Conservation (phyloP, 2,329 filamentous ascomycete genomes). For the Pseudogymnoascus sp. region DNA sequence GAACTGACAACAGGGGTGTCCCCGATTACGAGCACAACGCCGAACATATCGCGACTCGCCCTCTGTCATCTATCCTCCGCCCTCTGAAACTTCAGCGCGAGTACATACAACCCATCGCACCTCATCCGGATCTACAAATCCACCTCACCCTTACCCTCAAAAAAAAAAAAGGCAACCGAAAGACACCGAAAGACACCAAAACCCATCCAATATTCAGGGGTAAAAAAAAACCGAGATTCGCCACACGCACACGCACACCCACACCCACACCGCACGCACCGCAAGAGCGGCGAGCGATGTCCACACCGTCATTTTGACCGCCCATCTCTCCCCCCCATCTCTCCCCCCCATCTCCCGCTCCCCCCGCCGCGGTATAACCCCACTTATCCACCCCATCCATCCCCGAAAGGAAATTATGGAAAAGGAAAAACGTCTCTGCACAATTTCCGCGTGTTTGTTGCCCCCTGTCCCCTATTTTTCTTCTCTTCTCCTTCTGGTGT, state of each 20-base stretch:
- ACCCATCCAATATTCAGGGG: neutral
- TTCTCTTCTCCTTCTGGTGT: too few species aligned
- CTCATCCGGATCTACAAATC: neutral
- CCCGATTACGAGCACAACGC: neutral
- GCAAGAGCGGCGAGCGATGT: neutral
- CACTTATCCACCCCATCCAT: neutral
- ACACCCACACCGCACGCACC: too few species aligned
- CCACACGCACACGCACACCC: neutral
- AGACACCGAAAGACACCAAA: neutral
- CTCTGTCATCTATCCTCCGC: neutral
- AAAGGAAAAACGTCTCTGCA: neutral
- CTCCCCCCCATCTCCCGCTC: neutral
- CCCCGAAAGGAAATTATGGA: neutral
- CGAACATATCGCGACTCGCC: neutral
- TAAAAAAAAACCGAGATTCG: neutral
- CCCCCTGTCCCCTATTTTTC: too few species aligned
- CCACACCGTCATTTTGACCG: slow-evolving; percentile 7
- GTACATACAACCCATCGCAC: neutral
- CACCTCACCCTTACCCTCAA: neutral
- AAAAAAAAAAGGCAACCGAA: neutral
- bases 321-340: neutral
- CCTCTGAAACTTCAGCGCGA: neutral
- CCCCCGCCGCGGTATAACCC: neutral
- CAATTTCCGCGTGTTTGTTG: too few species aligned
- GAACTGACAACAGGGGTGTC: neutral